Base-by-base conservation (phyloP, 768 basidiomycete genomes). In the Chiua virens region DNA sequence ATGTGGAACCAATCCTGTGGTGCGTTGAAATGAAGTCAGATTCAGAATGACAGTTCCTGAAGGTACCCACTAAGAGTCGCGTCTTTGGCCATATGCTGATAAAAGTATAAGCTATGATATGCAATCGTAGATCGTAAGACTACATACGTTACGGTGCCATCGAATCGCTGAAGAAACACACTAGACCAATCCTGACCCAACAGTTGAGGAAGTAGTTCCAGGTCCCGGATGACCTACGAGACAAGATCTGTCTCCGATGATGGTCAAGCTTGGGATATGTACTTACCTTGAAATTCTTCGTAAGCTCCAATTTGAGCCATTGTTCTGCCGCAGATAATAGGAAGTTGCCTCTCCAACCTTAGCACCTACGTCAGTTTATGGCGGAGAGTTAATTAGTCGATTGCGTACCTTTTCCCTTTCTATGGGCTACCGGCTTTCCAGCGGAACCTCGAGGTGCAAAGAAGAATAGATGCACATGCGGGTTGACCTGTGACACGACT, bases 171-270 rank as follows among this genome's bases (percentile, higher is more conserved):
- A 44, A 98, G 73, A 66, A 98, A 99, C 11, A 98, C 92, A 55
- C 88, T 89, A 1, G 91, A 92, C 96, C 96, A 98, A 67, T 99
- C 96, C 65, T 85, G 92, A 3, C 95, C 95, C 6, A 96, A 75
- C 3, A 98, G 61, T 52, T 92, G 87, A n/a, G 97, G 97, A 48
- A 98, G 77, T 20, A 99, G 80, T 64, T 99, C 97, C 2, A 99
- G 79, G 66, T 98, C 97, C 37, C 97, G 87, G 52, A 99, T 99
- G 45, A 98, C 77, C 79, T 85, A 57, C 35, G 52, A 43, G n/a
- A 15, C 25, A 41, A 17, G 42, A 38, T 44, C 20, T 28, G 46
- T 30, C 35, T 47, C 44, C 9, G 8, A 17, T 38, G 30, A 17
- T 5, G 22, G 50, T 21, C 18, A 18, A 3, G 13, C 6, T 42